Base-by-base conservation (phyloP, 2,329 filamentous ascomycete species). In the Exophiala bonariae region DNA sequence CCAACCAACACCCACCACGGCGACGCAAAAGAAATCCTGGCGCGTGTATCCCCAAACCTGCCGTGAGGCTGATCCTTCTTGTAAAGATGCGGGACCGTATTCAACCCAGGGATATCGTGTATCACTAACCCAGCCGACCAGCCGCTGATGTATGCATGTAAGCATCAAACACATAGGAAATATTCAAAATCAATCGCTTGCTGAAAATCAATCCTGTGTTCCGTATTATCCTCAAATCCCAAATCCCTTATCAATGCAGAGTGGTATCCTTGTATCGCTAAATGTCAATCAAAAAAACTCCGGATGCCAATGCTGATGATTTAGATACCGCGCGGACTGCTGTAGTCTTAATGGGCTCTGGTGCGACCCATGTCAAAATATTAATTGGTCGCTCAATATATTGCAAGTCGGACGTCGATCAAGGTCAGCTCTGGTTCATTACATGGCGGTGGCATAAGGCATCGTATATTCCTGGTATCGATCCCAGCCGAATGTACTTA, bases 401-500 rank as follows among this genome's bases (percentile, higher is more conserved):
- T 59, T 74, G 56, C 74, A 76, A 59, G 72, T 72, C 64, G 69
- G 69, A 59, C 73, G 71, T 63, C 72, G 23, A 72, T 62, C 67
- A 68, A 33, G 22, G 62, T 73, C 67, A 63, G 66, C 69, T 65
- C 70, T 66, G 81, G 77, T 71, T 81, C 80, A 77, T 87, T 87
- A 96, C 77, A 95, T 95, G 58, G 86, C 90, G 55, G 88, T 85
- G 55, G 80, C 80, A 64, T 82, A 84, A 57, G 79, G 77, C 61
- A 80, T 71, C 59, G 88, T 80, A 67, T 91, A 95, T 68, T 92
- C 88, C 64, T 87, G 86, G 66, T 87, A 89, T 60, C 86, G 79
- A 67, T 88, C 89, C 88, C 89, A 96, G 60, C 87, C 88, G 66
- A 95, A 95, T 56, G 83, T 80, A 59, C 81, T 80, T 73, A 87